Percentiles rank a stretch among this genome's conserved stretches.
Evolutionary conservation across 345 rosid species (phyloP).

Genomic region (Nephelium lappaceum): DNA sequence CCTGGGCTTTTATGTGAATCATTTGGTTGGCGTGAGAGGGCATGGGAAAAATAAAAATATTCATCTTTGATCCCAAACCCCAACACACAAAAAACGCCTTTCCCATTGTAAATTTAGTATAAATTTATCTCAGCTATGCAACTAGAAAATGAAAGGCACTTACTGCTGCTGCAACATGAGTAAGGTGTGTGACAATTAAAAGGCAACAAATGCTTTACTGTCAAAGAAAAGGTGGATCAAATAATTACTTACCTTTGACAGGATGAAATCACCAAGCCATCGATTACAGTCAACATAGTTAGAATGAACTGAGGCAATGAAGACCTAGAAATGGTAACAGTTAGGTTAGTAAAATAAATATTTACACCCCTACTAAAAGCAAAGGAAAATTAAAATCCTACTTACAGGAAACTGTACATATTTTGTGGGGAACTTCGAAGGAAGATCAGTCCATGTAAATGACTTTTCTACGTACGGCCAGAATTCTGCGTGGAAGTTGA

Average conservation of each 20-base stretch:
- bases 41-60: neutral
- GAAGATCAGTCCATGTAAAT: slow-evolving; percentile 89
- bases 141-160: neutral
- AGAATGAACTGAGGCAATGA: slow-evolving; percentile 93
- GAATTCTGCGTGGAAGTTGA: slow-evolving; percentile 58
- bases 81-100: neutral
- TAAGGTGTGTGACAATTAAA: neutral
- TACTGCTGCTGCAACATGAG: neutral
- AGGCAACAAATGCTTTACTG: neutral
- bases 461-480: slow-evolving; percentile 99
- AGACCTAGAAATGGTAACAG: slow-evolving; percentile 55
- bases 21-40: neutral
- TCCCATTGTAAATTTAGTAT: neutral
- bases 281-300: slow-evolving; percentile 93
- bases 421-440: slow-evolving; percentile 91
- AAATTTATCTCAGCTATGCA: neutral
- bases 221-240: neutral
- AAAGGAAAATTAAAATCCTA: slow-evolving; percentile 19
- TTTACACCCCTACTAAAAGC: slow-evolving; percentile 1
- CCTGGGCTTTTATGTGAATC: neutral
- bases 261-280: slow-evolving; percentile 93
- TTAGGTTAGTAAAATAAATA: slow-evolving; percentile 9
- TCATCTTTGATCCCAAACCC: neutral
- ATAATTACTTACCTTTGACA: slow-evolving; percentile 70
- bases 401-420: slow-evolving; percentile 95